phyloP scores from a whole-genome alignment of 129 eudicot genomes.

The Helichrysum umbraculigerum region DNA sequence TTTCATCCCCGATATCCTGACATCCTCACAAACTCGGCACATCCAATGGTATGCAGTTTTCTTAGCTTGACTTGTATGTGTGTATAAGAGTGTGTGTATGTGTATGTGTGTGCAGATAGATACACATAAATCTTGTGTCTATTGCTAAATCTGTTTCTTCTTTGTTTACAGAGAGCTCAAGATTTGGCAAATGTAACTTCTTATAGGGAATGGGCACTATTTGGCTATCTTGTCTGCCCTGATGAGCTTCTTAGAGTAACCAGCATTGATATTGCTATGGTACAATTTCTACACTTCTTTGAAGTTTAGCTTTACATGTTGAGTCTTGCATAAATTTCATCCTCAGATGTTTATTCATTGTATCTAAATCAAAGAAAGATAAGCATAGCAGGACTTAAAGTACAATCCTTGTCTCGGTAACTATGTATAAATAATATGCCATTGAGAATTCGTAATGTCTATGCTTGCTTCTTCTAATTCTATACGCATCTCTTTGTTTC shows the following conservation, averaged over 20 bases:
- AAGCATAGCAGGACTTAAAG: conserved; percentile 1
- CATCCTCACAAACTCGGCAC: conserved; percentile 98
- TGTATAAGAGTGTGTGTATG: not conserved
- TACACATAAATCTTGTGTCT: not conserved
- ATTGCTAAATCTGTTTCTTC: conserved; percentile 12
- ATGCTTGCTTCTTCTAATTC: conserved; percentile 1
- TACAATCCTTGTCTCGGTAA: conserved; percentile 6
- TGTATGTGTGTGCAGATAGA: not conserved
- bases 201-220: conserved; percentile 93
- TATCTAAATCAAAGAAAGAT: conserved; percentile 22
- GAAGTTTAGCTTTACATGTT: conserved; percentile 8
- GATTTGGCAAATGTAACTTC: conserved; percentile 96
- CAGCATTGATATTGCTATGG: conserved; percentile 99
- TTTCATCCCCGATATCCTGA: conserved; percentile 99
- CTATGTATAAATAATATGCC: conserved; percentile 10
- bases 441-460: not conserved
- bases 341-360: not conserved
- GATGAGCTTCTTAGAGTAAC: conserved; percentile 99
- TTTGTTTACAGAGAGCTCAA: conserved; percentile 83
- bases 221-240: conserved; percentile 98
- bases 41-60: conserved; percentile 73
- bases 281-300: conserved; percentile 33
- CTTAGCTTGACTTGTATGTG: conserved; percentile 7
- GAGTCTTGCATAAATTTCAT: conserved; percentile 8
- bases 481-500: conserved; percentile 16